These are phyloP conservation scores for Candida gigantensis DNA, from an alignment of 1,139 yeast genomes.

Conservation along the genomic window DNA sequence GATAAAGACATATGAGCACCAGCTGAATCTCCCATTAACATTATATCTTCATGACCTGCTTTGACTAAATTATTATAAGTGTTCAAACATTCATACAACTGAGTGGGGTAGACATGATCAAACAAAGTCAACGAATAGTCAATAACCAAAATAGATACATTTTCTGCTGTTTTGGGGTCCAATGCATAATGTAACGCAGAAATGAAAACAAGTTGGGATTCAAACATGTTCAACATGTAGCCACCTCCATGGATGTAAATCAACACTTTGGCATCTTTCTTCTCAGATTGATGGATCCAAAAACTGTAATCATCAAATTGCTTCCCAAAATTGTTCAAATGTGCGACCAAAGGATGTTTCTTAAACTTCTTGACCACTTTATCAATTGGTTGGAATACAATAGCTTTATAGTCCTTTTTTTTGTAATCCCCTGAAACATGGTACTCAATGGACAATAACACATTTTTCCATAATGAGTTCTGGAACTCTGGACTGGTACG, in stretches of 20 bases:
- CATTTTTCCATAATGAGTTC: constrained; percentile 30
- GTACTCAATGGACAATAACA: constrained; percentile 27
- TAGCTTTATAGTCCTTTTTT: constrained; percentile 15
- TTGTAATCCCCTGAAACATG: constrained; percentile 26
- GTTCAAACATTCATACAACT: constrained; percentile 35
- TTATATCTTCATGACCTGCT: constrained; percentile 32
- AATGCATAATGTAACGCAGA: constrained; percentile 27
- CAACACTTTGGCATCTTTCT: constrained; percentile 14
- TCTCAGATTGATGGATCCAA: constrained; percentile 21
- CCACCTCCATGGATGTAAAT: constrained; percentile 48
- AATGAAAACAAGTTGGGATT: constrained; percentile 27
- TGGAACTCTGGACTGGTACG: constrained; percentile 32
- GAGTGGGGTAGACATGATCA: constrained; percentile 36
- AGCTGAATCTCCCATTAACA: constrained; percentile 48
- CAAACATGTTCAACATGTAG: constrained; percentile 31
- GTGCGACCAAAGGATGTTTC: constrained; percentile 14
- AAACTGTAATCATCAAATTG: constrained; percentile 26
- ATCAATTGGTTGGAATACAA: constrained; percentile 15
- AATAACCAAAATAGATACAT: constrained; percentile 30
- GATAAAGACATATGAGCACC: constrained; percentile 45
- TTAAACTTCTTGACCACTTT: constrained; percentile 11
- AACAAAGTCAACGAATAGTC: constrained; percentile 40
- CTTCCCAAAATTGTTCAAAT: constrained; percentile 26
- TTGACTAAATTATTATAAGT: constrained; percentile 28
- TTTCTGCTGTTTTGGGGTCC: constrained; percentile 19